Percentiles rank a stretch among this genome's conserved stretches.
phyloP scores from a whole-genome alignment of 257 asterid species.

The Salvia hispanica region DNA sequence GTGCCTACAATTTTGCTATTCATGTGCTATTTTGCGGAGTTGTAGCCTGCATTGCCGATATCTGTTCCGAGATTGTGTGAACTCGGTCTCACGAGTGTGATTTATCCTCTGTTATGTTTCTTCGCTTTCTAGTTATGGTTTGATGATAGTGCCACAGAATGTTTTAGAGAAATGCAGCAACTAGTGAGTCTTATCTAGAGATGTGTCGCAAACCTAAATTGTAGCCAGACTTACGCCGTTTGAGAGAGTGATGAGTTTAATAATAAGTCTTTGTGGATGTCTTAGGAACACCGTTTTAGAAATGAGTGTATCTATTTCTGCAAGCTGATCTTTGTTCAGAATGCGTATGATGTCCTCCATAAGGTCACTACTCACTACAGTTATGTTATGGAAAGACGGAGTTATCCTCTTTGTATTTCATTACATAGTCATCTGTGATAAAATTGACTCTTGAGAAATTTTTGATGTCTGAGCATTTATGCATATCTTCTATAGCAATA shows the following conservation, averaged over 20 bases:
- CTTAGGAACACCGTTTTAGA: not conserved
- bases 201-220: not conserved
- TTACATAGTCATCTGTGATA: not conserved
- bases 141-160: not conserved
- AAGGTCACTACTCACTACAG: not conserved
- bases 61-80: not conserved
- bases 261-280: not conserved
- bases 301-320: not conserved
- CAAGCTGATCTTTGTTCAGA: not conserved
- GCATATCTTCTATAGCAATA: constrained; percentile 5
- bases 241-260: constrained; percentile 14
- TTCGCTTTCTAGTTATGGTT: not conserved
- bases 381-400: not conserved
- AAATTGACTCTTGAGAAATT: not conserved
- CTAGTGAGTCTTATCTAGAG: constrained; percentile 12
- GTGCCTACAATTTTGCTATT: not conserved
- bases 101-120: not conserved
- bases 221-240: constrained; percentile 10
- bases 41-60: constrained; percentile 11
- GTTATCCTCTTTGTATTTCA: not conserved
- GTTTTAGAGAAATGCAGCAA: constrained; percentile 9
- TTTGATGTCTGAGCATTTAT: not conserved
- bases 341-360: not conserved
- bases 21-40: constrained; percentile 8
- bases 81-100: constrained; percentile 18